A percentile compares a stretch with the other conserved stretches of the same genome.
These are phyloP conservation scores for Elasticomyces elasticus DNA, from an alignment of 495 filamentous ascomycete species.

Conservation along the genomic window DNA sequence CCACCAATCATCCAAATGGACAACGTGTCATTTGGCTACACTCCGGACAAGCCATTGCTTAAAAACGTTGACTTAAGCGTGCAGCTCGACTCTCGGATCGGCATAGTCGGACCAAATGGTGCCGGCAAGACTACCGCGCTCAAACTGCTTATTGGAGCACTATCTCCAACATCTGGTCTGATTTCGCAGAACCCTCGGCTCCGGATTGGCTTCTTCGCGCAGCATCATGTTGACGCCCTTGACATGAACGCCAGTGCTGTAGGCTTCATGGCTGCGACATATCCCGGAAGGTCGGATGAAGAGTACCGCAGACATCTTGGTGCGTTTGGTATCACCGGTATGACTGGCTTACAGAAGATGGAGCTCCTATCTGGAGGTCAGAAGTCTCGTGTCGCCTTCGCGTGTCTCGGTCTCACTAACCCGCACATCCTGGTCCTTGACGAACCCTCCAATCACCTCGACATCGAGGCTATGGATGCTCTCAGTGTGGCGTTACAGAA, in stretches of 20 bases:
- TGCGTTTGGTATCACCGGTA: constrained; percentile 96
- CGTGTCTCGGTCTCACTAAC: constrained; percentile 81
- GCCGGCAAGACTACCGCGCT: constrained; percentile 96
- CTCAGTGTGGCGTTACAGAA: constrained; percentile 68
- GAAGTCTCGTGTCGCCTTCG: constrained; percentile 96
- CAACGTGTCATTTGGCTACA: constrained; percentile 85
- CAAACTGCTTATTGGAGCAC: constrained; percentile 83
- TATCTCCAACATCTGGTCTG: constrained; percentile 64
- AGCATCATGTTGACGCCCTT: constrained; percentile 95
- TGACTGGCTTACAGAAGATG: constrained; percentile 95
- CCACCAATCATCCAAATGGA: constrained; percentile 98
- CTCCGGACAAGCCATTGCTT: constrained; percentile 66
- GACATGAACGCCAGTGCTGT: constrained; percentile 83
- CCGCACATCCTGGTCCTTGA: constrained; percentile 97
- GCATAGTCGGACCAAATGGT: constrained; percentile 94
- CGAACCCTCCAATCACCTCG: constrained; percentile 95
- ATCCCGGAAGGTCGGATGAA: constrained; percentile 84
- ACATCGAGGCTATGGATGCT: constrained; percentile 99
- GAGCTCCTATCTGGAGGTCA: constrained; percentile 89
- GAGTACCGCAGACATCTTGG: constrained; percentile 94
- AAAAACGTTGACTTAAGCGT: constrained; percentile 86
- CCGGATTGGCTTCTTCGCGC: constrained; percentile 91
- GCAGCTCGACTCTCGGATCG: constrained; percentile 94
- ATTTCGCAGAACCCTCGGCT: constrained; percentile 83
- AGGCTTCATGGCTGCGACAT: constrained; percentile 87